Conservation (phyloP, 2,329 filamentous ascomycete species). For the Chaetomium olivaceum region DNA sequence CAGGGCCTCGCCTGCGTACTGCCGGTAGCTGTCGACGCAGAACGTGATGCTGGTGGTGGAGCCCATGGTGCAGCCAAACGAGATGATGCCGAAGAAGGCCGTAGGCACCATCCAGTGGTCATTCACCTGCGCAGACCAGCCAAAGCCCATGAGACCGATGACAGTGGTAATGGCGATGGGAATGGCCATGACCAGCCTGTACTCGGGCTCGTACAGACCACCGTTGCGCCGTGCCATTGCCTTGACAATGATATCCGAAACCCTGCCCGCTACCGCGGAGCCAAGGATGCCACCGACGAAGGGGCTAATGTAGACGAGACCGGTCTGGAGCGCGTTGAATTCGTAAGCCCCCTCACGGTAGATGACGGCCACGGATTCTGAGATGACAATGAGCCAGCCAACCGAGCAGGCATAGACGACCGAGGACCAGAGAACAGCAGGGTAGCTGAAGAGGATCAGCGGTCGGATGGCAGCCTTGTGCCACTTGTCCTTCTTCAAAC, state of each 20-base stretch:
- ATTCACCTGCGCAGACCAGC: constrained; percentile 78
- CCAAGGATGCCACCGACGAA: constrained; percentile 87
- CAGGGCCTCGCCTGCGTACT: constrained; percentile 90
- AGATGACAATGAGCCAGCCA: constrained; percentile 94
- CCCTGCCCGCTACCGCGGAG: constrained; percentile 85
- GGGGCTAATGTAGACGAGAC: constrained; percentile 84
- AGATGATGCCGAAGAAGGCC: constrained; percentile 87
- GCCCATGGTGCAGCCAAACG: constrained; percentile 87
- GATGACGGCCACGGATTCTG: constrained; percentile 79
- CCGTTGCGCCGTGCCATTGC: constrained; percentile 82
- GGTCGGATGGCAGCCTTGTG: constrained; percentile 74
- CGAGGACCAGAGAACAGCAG: constrained; percentile 84
- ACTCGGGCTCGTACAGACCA: constrained; percentile 95
- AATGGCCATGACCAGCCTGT: constrained; percentile 81
- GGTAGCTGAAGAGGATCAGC: constrained; percentile 84
- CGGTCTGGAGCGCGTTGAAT: constrained; percentile 77
- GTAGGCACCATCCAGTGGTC: constrained; percentile 91
- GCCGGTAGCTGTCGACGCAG: constrained; percentile 87
- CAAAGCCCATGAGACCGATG: constrained; percentile 90
- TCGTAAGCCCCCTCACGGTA: constrained; percentile 75
- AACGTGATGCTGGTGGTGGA: constrained; percentile 93
- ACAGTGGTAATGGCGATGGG: constrained; percentile 77
- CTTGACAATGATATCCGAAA: constrained; percentile 82
- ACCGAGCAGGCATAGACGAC: constrained; percentile 84
- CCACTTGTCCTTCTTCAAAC: constrained; percentile 78